Evolutionary conservation across 192 early-diverging fungal species (phyloP), one percentile per base, ranked within the genome.

Genomic region (Dissophora ornata): DNA sequence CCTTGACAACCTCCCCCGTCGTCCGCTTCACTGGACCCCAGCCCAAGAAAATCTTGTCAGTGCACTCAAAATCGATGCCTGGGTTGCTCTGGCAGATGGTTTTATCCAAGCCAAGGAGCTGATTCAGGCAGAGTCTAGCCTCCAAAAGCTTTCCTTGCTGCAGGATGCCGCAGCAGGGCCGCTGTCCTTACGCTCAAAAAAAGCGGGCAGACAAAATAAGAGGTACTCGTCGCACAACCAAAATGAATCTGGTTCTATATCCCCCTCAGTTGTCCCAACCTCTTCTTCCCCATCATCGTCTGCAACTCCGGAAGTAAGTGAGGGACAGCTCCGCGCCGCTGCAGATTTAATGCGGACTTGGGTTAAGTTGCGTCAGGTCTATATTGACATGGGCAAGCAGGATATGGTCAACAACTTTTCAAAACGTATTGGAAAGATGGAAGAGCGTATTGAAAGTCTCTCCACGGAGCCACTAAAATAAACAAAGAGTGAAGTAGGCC

Each of bases 381-480:
- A 62, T 32, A 41, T 2, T n/a, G 65, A 77, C 38, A 77, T 77
- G 73, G 64, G 73, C 21, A 77, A 62, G 45, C 28, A 42, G 18
- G 65, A 77, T 25, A 66, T 77, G 58, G 58, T 53, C 2, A 65
- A 50, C 52, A 77, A 77, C 32, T 67, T 62, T 57, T 19, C 4
- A 21, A 65, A 61, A 21, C 56, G 71, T 4, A 46, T 51, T 18
- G 57, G 60, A 9, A 75, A 61, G 30, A 55, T 75, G 71, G 54
- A n/a, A 7, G 50, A 59, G 12, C 49, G 29, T 4, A 57, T 59
- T 41, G 13, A 41, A 32, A 44, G 12, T 28, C 1, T 19, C 12
- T 32, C 26, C 12, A 22, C 18, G 12, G 7, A 38, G 21, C 18
- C 18, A 55, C 3, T 21, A 47, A 47, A 47, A n/a, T 10, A 47